Percentiles rank a stretch among this genome's conserved stretches.
phyloP scores from a whole-genome alignment of 306 rosid genomes.

The Cucumis melo region DNA sequence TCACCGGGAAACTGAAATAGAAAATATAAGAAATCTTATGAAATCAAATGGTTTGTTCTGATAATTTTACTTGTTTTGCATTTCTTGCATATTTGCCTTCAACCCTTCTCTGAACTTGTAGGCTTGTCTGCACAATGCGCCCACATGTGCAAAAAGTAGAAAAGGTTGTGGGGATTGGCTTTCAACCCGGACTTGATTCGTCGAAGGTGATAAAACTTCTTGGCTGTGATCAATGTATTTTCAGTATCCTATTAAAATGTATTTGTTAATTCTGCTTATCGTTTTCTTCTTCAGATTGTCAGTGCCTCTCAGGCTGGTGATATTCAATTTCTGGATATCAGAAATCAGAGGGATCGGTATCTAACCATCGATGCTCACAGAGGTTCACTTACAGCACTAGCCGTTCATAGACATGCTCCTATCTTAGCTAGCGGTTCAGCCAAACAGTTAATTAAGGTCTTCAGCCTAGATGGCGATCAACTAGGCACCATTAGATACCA shows the following conservation, averaged over 20 bases:
- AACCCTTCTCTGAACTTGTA: slow-evolving; percentile 11
- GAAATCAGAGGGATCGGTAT: slow-evolving; percentile 51
- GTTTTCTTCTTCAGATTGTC: slow-evolving; percentile 44
- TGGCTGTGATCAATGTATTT: not conserved
- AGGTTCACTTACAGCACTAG: slow-evolving; percentile 92
- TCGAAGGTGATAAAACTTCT: slow-evolving; percentile 51
- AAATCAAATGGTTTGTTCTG: not conserved
- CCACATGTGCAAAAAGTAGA: slow-evolving; percentile 65
- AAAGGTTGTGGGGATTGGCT: slow-evolving; percentile 88
- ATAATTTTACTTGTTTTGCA: not conserved
- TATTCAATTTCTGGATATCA: slow-evolving; percentile 86
- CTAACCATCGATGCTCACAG: slow-evolving; percentile 73
- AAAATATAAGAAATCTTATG: not conserved
- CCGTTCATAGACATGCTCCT: slow-evolving; percentile 95
- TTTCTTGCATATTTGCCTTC: not conserved
- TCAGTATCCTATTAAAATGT: not conserved
- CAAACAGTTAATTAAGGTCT: slow-evolving; percentile 80
- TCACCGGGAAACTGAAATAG: not conserved
- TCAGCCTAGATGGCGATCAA: slow-evolving; percentile 73
- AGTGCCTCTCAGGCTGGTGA: slow-evolving; percentile 97
- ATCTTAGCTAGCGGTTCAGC: slow-evolving; percentile 95
- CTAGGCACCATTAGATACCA: slow-evolving; percentile 72
- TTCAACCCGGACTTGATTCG: slow-evolving; percentile 91
- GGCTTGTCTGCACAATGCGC: slow-evolving; percentile 63
- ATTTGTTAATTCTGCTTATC: not conserved